Base-by-base conservation (phyloP, 2,329 filamentous ascomycete genomes). In the Colletotrichum sp. region DNA sequence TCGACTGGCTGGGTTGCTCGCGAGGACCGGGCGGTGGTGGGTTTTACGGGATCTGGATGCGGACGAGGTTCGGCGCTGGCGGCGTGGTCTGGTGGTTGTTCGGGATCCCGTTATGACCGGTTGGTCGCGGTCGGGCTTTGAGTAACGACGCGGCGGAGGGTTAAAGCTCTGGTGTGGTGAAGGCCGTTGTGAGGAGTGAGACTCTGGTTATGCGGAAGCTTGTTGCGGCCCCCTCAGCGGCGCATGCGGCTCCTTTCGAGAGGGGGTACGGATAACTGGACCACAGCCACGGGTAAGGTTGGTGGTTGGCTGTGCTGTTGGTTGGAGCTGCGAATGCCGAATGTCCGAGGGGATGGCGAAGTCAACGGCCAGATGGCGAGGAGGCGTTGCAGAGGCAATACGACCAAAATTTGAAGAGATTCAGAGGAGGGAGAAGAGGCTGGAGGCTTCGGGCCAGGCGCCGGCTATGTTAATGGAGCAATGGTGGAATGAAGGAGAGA, bases 11-110 rank as follows among this genome's bases (percentile, higher is more conserved):
- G 16, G 62, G 36, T 34, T 34, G 30, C 15, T 13, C 18, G n/a
- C 34, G 28, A 28, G 24, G 24, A 52, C 44, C 26, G 39, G 59
- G 36, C 21, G 34, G 26, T 21, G 39, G 36, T 59, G n/a, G 69
- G 68, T 49, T 69, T 24, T 7, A n/a, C 57, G 57, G 55, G 55
- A 26, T 72, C 36, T 28, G 32, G 15, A 59, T 57, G 69, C 74
- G 70, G 71, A 67, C 24, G 69, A 59, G 55, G 69, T 68, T 76
- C 70, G 73, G 73, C 13, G 34, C 26, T 68, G 39, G 65, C 28
- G 59, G 44, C 18, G 73, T 65, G 30, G 44, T 39, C 39, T 63
- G 62, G 34, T 44, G 32, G 32, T 64, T 64, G 44, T 59, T 76
- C 74, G 74, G 71, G 64, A 73, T 68, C 26, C 59, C 24, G 70